Conservation (phyloP, 768 basidiomycete species). For the Macrolepiota dolichaula region DNA sequence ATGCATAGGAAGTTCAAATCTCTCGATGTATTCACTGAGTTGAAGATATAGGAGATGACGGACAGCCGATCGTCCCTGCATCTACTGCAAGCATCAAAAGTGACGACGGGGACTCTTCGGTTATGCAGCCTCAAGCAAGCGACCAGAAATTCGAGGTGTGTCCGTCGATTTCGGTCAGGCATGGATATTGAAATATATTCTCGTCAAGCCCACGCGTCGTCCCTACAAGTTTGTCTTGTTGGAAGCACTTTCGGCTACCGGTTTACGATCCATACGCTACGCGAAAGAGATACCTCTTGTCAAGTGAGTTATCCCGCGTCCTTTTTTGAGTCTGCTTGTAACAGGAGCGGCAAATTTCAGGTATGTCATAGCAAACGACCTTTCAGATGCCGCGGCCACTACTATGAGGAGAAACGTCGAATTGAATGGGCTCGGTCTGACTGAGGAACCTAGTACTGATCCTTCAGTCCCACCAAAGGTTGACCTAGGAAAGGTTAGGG, state of each 20-base stretch:
- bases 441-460: conserved; percentile 21
- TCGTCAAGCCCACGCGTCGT: conserved; percentile 36
- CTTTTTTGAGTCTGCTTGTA: not conserved
- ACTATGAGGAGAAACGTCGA: conserved; percentile 86
- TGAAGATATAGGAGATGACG: not conserved
- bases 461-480: conserved; percentile 11
- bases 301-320: conserved; percentile 48
- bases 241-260: conserved; percentile 95
- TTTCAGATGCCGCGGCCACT: conserved; percentile 76
- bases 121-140: not conserved
- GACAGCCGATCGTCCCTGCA: not conserved
- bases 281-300: conserved; percentile 94
- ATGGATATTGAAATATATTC: not conserved
- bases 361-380: conserved; percentile 91
- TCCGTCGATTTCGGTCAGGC: not conserved
- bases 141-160: conserved; percentile 1
- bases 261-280: conserved; percentile 93
- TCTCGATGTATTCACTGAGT: not conserved
- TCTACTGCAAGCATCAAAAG: not conserved
- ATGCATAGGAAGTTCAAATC: conserved; percentile 15
- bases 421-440: conserved; percentile 65
- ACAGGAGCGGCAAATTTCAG: conserved; percentile 36
- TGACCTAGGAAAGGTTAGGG: conserved; percentile 53
- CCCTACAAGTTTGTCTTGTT: conserved; percentile 74
- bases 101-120: not conserved